Evolutionary conservation across 2,329 filamentous ascomycete species (phyloP), one percentile per base, ranked within the genome.

Genomic region (Nannizziopsis arthrosporioides): DNA sequence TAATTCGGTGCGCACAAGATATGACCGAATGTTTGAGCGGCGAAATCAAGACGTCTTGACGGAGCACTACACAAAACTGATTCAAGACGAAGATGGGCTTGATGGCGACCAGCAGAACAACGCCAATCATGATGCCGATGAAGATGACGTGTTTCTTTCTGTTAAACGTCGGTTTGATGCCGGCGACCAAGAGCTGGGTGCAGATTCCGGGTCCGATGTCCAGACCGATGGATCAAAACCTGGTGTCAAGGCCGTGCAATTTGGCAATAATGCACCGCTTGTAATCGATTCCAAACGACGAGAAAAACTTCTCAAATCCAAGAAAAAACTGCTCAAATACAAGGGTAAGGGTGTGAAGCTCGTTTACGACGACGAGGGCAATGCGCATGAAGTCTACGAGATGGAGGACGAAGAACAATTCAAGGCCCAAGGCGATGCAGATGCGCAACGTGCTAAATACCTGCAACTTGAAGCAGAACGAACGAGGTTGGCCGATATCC

Each of bases 1-100:
- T 68, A 72, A 75, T 9, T 77, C 81, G 57, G 85, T 94, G 14
- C 79, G 88, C 53, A 98, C 93, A 30, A 96, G 94, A 66, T 93
- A 94, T 63, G 88, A 98, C 66, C 83, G 87, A 57, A 96, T 98
- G 92, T 95, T 96, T 66, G 90, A 95, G 71, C 77, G 92, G 52
- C 85, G 84, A 57, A 98, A 98, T 67, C 90, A 96, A 67, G 89
- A 95, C 61, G 85, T 98, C 30, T 69, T 98, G 54, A 89, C 90
- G n/a, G 81, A 83, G 48, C 92, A 98, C 68, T 96, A 95, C 71
- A 79, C 80, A 51, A 94, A 90, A 61, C 76, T 98, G 54, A 81
- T 96, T 51, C 74, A 74, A 44, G 75, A 81, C 35, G 80, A 68
- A 66, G 64, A 73, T n/a, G 43, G 31, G 5, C 12, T 39, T 22